phyloP scores from a whole-genome alignment of 169 alveolate species.

The Eimeria falciformis region DNA sequence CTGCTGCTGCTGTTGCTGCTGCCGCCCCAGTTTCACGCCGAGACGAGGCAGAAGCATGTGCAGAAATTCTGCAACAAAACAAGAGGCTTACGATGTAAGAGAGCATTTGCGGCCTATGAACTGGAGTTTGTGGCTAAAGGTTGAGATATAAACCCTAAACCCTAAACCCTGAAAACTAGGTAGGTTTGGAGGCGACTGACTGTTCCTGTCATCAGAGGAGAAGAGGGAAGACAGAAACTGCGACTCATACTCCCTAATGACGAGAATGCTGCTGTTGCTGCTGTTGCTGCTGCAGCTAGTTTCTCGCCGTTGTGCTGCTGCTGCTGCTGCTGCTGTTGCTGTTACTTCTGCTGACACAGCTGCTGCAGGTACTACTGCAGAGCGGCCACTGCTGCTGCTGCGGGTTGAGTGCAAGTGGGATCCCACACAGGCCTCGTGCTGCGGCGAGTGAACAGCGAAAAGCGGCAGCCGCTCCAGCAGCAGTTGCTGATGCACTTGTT shows the following conservation, averaged over 20 bases:
- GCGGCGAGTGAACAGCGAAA: constrained; percentile 21
- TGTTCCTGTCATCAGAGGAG: background rate
- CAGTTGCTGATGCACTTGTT: too few species aligned
- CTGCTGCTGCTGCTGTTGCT: background rate
- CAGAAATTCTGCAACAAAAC: constrained; percentile 31
- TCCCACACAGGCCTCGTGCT: constrained; percentile 53
- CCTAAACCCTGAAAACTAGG: too few species aligned
- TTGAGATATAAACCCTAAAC: too few species aligned
- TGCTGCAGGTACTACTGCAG: background rate
- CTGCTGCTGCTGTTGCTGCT: background rate
- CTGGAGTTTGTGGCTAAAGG: too few species aligned
- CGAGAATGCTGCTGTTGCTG: background rate
- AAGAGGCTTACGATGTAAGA: background rate
- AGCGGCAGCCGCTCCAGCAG: constrained; percentile 29
- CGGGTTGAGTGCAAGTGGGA: background rate
- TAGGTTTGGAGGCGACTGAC: constrained; percentile 28
- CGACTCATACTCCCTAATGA: constrained; percentile 26
- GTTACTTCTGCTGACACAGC: background rate
- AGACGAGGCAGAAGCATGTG: constrained; percentile 44
- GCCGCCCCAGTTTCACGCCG: constrained; percentile 1
- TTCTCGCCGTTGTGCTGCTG: background rate
- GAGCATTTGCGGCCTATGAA: too few species aligned
- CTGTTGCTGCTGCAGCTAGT: too few species aligned
- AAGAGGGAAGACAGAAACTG: constrained; percentile 9
- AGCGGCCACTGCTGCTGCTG: background rate